Conservation (phyloP, 257 asterid species). For the Linaria vulgaris region DNA sequence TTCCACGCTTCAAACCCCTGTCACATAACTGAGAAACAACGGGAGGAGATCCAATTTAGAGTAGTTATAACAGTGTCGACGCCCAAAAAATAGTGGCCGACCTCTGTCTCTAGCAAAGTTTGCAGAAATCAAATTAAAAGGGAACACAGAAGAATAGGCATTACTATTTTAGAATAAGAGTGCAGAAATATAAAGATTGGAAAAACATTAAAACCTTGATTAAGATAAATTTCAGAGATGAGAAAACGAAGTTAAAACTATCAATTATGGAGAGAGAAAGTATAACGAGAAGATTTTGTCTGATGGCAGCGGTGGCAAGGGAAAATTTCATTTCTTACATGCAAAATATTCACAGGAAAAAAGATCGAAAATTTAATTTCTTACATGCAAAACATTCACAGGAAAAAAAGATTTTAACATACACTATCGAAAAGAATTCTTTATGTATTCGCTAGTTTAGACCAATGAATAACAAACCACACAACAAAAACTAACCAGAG, state of each 20-base stretch:
- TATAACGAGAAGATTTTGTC: too few species aligned
- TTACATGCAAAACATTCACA: too few species aligned
- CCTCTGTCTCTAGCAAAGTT: background rate
- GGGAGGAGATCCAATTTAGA: slow-evolving; percentile 22
- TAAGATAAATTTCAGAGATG: too few species aligned
- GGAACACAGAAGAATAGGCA: background rate
- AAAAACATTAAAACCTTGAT: too few species aligned
- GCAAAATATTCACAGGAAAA: too few species aligned
- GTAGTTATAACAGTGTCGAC: slow-evolving; percentile 15
- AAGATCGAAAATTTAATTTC: slow-evolving; percentile 11
- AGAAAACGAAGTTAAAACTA: too few species aligned
- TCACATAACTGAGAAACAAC: slow-evolving; percentile 66
- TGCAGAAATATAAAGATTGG: background rate
- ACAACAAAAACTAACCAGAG: slow-evolving; percentile 54
- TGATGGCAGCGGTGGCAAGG: too few species aligned
- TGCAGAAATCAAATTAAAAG: background rate
- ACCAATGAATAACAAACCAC: background rate
- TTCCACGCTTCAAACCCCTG: slow-evolving; percentile 76
- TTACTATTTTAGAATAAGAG: background rate
- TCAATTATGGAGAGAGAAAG: background rate
- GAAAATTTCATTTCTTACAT: too few species aligned
- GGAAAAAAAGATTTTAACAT: too few species aligned
- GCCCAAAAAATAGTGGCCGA: background rate
- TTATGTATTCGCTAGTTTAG: background rate
- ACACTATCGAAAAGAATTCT: background rate